Conservation (phyloP, 805 yeast species). For the Candida parachauliodes region DNA sequence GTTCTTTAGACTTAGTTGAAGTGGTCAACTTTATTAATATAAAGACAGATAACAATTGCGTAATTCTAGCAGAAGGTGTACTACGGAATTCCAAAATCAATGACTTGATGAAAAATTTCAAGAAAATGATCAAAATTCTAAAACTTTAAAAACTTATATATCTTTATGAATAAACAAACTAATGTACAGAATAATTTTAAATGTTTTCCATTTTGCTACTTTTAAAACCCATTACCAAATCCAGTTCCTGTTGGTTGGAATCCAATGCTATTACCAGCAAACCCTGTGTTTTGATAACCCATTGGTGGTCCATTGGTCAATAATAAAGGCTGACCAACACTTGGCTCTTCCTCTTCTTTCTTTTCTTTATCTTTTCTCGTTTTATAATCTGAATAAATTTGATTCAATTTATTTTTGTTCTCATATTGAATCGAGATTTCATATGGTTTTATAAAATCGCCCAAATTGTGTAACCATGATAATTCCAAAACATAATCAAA, state of each 20-base stretch:
- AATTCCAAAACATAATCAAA: constrained; percentile 84
- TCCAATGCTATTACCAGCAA: too few species aligned
- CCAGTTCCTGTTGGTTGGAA: constrained; percentile 8
- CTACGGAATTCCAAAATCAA: constrained; percentile 13
- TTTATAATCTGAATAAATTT: constrained; percentile 65
- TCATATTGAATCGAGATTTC: constrained; percentile 81
- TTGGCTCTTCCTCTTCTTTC: constrained; percentile 42
- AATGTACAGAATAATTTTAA: too few species aligned
- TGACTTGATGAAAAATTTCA: constrained; percentile 16
- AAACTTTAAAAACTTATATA: too few species aligned
- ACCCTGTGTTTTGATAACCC: constrained; percentile 42
- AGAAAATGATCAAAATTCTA: constrained; percentile 10
- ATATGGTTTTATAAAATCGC: constrained; percentile 87
- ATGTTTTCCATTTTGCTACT: too few species aligned
- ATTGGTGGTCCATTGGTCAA: constrained; percentile 65
- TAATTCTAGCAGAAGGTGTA: constrained; percentile 13
- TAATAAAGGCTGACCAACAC: constrained; percentile 66
- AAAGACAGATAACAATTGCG: constrained; percentile 1
- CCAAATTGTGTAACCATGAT: constrained; percentile 84
- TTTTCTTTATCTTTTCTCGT: constrained; percentile 61
- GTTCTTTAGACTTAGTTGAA: constrained; percentile 18
- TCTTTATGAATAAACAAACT: too few species aligned
- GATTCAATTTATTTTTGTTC: constrained; percentile 62
- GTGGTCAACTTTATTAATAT: constrained; percentile 10
- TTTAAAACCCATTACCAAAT: too few species aligned